Evolutionary conservation across 2,329 filamentous ascomycete species (phyloP).

Genomic region (Hypoxylon sp.): DNA sequence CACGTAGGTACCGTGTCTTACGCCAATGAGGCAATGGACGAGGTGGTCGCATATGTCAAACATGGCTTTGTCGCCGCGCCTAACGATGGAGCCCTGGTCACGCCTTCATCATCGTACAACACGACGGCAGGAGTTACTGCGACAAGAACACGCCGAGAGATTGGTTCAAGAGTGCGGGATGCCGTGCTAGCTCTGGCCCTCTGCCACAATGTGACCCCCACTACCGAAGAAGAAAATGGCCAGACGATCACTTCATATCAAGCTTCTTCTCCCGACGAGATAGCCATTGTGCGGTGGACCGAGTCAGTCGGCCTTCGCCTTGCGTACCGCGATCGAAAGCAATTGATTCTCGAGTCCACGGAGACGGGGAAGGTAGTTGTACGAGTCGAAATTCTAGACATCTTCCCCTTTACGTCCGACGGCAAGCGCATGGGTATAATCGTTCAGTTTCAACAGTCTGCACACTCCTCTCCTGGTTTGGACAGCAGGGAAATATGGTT

Average conservation of each 20-base stretch:
- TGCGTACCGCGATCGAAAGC: conserved; percentile 84
- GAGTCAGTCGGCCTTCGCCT: conserved; percentile 89
- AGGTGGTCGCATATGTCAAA: conserved; percentile 84
- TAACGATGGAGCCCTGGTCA: conserved; percentile 67
- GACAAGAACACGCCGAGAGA: conserved; percentile 89
- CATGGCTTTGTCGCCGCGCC: conserved; percentile 74
- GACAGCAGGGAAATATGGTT: conserved; percentile 90
- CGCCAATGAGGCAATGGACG: conserved; percentile 98
- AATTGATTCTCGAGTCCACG: conserved; percentile 82
- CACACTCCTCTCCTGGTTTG: conserved; percentile 58
- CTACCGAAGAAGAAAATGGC: conserved; percentile 83
- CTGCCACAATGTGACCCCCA: conserved; percentile 97
- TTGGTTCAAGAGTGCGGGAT: conserved; percentile 90
- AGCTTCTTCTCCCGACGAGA: conserved; percentile 96
- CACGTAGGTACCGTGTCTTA: conserved; percentile 98
- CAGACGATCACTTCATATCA: conserved; percentile 85
- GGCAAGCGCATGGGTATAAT: conserved; percentile 99
- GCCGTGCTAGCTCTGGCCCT: conserved; percentile 90
- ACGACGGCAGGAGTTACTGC: conserved; percentile 68
- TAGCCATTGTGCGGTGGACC: conserved; percentile 96
- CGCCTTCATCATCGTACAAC: conserved; percentile 76
- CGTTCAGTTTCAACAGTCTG: conserved; percentile 78
- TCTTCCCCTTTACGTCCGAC: conserved; percentile 97
- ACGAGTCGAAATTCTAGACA: conserved; percentile 85
- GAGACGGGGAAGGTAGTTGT: conserved; percentile 79